phyloP scores from a whole-genome alignment of 305 asterid species.

The Solanum hybrid region DNA sequence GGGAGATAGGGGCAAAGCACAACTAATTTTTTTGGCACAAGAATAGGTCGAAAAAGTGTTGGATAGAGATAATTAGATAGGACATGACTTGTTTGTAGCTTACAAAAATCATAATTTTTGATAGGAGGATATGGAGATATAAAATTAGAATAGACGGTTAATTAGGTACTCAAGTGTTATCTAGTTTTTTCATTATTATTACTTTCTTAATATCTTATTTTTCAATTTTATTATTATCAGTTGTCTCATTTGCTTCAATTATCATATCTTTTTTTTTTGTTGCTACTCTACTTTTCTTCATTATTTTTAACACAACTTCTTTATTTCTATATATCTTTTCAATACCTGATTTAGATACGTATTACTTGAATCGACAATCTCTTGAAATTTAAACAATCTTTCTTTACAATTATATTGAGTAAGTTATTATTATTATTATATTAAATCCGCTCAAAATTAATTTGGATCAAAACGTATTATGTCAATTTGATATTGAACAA shows the following conservation, averaged over 20 bases:
- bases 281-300: not conserved
- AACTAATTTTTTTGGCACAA: not conserved
- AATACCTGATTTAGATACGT: too few relatives aligned
- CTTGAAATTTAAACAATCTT: too few relatives aligned
- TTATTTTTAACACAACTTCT: too few relatives aligned
- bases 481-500: not conserved
- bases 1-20: not conserved
- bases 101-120: rapidly evolving
- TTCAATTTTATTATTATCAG: too few relatives aligned
- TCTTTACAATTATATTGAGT: too few relatives aligned
- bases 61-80: not conserved
- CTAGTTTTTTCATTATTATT: too few relatives aligned
- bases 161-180: not conserved
- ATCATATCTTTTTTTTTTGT: not conserved
- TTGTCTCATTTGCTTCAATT: not conserved
- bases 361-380: too few relatives aligned
- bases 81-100: too few relatives aligned
- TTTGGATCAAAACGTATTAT: not conserved
- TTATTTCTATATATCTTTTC: not conserved
- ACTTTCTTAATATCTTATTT: too few relatives aligned
- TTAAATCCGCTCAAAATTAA: not conserved
- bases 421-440: not conserved
- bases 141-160: too few relatives aligned
- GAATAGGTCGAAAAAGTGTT: too few relatives aligned
- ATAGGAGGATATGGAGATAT: not conserved